Evolutionary conservation across 176 grass and related monocot species (phyloP).

Genomic region (Bromus sterilis): DNA sequence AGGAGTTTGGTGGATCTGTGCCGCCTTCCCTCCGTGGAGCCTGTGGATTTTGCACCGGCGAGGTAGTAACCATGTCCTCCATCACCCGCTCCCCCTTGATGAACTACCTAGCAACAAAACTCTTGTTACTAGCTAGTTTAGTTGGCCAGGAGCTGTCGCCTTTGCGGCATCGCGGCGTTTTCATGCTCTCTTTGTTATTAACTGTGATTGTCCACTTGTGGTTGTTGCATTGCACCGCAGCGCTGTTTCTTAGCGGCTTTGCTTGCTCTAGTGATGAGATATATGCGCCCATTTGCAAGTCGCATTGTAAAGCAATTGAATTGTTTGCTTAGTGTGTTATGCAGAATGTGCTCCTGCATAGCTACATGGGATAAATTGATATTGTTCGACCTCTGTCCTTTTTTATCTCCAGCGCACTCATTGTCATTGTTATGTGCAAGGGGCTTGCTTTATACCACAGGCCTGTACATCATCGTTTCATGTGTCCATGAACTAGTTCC

Average conservation of each 20-base stretch:
- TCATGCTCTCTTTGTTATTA: no score
- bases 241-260: no score
- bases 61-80: background rate
- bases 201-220: no score
- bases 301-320: background rate
- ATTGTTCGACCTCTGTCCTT: background rate
- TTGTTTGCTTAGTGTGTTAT: background rate
- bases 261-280: background rate
- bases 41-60: background rate
- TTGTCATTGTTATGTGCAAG: no score
- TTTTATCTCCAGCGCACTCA: background rate
- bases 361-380: background rate
- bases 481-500: background rate
- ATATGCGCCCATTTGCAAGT: background rate
- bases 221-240: no score
- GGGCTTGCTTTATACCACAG: no score
- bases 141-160: no score
- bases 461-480: no score
- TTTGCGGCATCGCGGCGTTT: no score
- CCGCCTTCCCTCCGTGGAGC: background rate
- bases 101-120: no score
- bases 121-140: no score
- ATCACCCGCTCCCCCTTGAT: background rate
- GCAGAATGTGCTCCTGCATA: background rate
- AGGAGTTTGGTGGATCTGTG: background rate